These are phyloP conservation scores for Botrytis galanthina DNA, from an alignment of 2,329 filamentous ascomycete species.

Conservation along the genomic window DNA sequence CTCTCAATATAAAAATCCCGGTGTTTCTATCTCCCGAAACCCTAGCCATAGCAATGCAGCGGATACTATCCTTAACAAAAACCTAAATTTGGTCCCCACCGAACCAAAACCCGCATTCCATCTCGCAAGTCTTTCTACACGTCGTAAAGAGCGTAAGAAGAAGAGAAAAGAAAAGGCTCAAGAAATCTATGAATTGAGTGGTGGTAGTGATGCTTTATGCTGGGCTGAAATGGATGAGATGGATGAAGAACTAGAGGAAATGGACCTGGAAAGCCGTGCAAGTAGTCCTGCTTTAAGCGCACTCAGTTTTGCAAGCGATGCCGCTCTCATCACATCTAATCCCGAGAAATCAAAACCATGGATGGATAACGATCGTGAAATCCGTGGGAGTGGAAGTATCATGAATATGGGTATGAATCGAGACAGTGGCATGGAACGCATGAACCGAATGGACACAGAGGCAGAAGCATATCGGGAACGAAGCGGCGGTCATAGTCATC, in stretches of 20 bases:
- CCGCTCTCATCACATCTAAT: not conserved
- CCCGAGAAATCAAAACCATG: not conserved
- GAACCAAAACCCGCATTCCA: constrained; percentile 15
- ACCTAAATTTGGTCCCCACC: not conserved
- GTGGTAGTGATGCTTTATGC: constrained; percentile 17
- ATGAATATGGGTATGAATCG: constrained; percentile 13
- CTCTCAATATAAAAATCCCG: not conserved
- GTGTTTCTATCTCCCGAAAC: not conserved
- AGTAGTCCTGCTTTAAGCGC: not conserved
- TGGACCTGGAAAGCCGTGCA: constrained; percentile 1
- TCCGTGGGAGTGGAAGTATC: constrained; percentile 10
- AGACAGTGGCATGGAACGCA: not conserved
- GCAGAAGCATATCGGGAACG: constrained; percentile 12
- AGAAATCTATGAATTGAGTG: constrained; percentile 18
- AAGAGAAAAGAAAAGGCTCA: constrained; percentile 11
- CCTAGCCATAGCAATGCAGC: not conserved
- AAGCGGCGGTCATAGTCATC: not conserved
- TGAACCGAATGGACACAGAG: constrained; percentile 8
- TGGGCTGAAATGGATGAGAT: constrained; percentile 15
- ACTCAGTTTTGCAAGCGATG: constrained; percentile 7
- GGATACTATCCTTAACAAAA: not conserved
- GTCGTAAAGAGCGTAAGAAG: constrained; percentile 17
- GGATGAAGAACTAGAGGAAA: constrained; percentile 10
- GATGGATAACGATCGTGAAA: not conserved
- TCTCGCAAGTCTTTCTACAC: constrained; percentile 15